phyloP scores from a whole-genome alignment of 331 rosid species.

The Malus hybrid region DNA sequence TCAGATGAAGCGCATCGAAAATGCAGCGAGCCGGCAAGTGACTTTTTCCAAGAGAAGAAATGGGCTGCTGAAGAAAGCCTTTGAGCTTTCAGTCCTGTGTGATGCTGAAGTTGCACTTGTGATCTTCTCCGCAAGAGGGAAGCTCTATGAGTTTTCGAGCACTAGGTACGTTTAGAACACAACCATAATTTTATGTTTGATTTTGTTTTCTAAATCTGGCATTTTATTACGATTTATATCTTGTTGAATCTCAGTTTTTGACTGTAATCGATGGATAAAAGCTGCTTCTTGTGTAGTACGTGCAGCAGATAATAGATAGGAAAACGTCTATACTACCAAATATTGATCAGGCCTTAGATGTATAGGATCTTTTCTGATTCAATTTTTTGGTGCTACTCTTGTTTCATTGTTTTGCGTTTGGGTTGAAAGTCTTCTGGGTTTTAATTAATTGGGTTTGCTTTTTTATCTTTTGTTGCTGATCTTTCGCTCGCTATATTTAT shows the following conservation, averaged over 20 bases:
- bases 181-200: background rate
- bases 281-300: background rate
- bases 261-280: background rate
- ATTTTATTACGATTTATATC: background rate
- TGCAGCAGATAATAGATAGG: background rate
- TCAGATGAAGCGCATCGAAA: conserved; percentile 88
- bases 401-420: background rate
- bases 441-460: background rate
- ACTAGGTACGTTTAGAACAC: conserved; percentile 41
- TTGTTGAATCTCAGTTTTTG: background rate
- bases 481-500: background rate
- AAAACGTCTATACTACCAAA: too few species aligned
- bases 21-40: conserved; percentile 85
- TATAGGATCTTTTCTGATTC: background rate
- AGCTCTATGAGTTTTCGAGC: conserved; percentile 85
- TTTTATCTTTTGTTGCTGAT: too few species aligned
- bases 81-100: conserved; percentile 87
- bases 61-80: conserved; percentile 86
- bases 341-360: too few species aligned
- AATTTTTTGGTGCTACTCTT: background rate
- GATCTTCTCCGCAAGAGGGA: conserved; percentile 78
- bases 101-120: conserved; percentile 95
- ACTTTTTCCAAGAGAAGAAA: conserved; percentile 85
- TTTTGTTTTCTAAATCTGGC: background rate
- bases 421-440: background rate